Evolutionary conservation across 2,329 filamentous ascomycete species (phyloP).

Genomic region (Colletotrichum somersetense): DNA sequence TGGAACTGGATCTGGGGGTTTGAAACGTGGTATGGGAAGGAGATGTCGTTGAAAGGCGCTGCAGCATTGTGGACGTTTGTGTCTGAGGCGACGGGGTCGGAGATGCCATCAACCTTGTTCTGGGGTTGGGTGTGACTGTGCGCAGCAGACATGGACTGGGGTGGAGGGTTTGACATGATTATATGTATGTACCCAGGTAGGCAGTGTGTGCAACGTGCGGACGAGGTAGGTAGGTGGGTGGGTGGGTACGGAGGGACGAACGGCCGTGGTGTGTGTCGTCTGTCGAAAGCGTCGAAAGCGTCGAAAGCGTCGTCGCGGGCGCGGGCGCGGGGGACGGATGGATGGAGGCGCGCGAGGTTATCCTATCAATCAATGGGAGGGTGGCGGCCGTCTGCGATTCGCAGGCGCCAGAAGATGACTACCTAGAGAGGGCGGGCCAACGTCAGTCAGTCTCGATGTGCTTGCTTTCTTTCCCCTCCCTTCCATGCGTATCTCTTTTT

Average conservation of each 20-base stretch:
- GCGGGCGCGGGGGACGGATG: slow-evolving; percentile 25
- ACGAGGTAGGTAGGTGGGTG: no score
- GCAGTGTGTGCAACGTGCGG: slow-evolving; percentile 19
- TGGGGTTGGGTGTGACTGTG: slow-evolving; percentile 23
- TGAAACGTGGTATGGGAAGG: slow-evolving; percentile 39
- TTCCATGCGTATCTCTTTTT: background rate
- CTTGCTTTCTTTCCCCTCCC: background rate
- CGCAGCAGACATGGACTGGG: slow-evolving; percentile 36
- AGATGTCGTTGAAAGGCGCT: slow-evolving; percentile 36
- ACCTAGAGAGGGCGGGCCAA: slow-evolving; percentile 16
- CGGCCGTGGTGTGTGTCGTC: slow-evolving; percentile 37
- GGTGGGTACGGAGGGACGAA: no score
- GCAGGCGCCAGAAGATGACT: slow-evolving; percentile 14
- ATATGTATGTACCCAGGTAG: slow-evolving; percentile 4
- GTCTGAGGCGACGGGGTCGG: slow-evolving; percentile 39
- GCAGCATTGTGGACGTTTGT: slow-evolving; percentile 39
- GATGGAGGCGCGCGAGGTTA: slow-evolving; percentile 44
- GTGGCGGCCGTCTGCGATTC: slow-evolving; percentile 41
- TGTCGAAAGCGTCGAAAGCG: slow-evolving; percentile 27
- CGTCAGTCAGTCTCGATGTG: slow-evolving; percentile 20
- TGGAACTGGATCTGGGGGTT: slow-evolving; percentile 51
- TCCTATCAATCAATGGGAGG: slow-evolving; percentile 41
- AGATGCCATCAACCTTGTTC: slow-evolving; percentile 38
- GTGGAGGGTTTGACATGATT: slow-evolving; percentile 43
- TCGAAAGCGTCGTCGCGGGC: slow-evolving; percentile 22